These are phyloP conservation scores for Chalara sp. DNA, from an alignment of 2,329 filamentous ascomycete genomes.

Conservation along the genomic window DNA sequence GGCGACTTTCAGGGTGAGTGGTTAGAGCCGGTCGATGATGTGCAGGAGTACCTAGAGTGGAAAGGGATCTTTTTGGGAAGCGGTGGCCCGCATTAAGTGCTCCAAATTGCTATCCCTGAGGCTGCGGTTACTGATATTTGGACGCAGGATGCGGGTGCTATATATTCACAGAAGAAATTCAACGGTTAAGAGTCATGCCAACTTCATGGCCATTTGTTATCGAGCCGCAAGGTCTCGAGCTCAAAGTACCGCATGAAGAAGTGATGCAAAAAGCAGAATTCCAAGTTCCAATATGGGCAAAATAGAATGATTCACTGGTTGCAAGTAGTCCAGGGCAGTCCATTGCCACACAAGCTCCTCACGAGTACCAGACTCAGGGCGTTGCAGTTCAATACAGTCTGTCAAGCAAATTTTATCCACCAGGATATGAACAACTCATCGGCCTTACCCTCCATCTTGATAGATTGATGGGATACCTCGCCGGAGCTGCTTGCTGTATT, in stretches of 20 bases:
- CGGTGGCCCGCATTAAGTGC: neutral
- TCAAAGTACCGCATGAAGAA: neutral
- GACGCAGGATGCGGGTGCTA: neutral
- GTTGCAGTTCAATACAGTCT: too few relatives aligned
- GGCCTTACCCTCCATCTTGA: neutral
- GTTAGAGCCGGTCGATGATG: neutral
- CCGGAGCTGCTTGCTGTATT: neutral
- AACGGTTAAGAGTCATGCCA: neutral
- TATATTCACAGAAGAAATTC: neutral
- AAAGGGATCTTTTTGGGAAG: neutral
- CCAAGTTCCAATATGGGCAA: too few relatives aligned
- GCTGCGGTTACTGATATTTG: neutral
- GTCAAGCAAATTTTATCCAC: neutral
- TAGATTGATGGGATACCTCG: neutral
- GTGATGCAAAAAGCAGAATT: neutral
- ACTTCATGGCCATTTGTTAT: neutral
- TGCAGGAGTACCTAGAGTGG: slow-evolving; percentile 2
- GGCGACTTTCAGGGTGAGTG: neutral
- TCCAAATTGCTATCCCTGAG: neutral
- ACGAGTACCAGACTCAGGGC: too few relatives aligned
- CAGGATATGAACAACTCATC: neutral
- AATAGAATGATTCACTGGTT: too few relatives aligned
- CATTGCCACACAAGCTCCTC: too few relatives aligned
- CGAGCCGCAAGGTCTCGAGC: too few relatives aligned
- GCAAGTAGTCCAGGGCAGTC: too few relatives aligned